These are phyloP conservation scores for Amanita thiersii DNA, from an alignment of 768 basidiomycete species.

Conservation along the genomic window DNA sequence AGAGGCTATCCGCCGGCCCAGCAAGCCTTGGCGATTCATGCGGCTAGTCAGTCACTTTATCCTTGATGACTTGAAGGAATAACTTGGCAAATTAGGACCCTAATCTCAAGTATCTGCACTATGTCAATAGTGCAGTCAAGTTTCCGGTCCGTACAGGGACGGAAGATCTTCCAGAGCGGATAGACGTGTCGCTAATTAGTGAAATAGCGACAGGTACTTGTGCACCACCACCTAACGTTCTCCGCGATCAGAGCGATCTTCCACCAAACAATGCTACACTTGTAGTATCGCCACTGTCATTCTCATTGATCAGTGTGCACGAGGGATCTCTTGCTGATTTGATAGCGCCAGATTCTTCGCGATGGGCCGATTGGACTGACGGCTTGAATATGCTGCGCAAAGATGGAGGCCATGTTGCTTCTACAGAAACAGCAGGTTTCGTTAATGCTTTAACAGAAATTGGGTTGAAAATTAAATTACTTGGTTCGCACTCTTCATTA, in stretches of 20 bases:
- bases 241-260: constrained; percentile 54
- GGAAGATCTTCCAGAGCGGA: constrained; percentile 82
- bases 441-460: constrained; percentile 86
- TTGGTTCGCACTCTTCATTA: constrained; percentile 42
- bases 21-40: constrained; percentile 79
- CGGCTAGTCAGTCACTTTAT: constrained; percentile 48
- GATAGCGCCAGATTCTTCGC: constrained; percentile 66
- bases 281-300: constrained; percentile 62
- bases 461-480: constrained; percentile 83
- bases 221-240: constrained; percentile 54
- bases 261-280: constrained; percentile 39
- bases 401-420: constrained; percentile 77
- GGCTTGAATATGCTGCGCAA: constrained; percentile 81
- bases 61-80: constrained; percentile 1
- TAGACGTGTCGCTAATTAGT: constrained; percentile 72
- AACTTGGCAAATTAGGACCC: constrained; percentile 49
- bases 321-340: constrained; percentile 72
- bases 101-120: constrained; percentile 75
- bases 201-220: constrained; percentile 76
- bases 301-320: constrained; percentile 63
- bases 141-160: constrained; percentile 72
- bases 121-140: constrained; percentile 73
- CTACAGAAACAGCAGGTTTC: constrained; percentile 80
- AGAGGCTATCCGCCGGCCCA: constrained; percentile 48
- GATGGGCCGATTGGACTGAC: constrained; percentile 94